Conservation (phyloP, 805 yeast genomes). For the Metschnikowia aberdeeniae region DNA sequence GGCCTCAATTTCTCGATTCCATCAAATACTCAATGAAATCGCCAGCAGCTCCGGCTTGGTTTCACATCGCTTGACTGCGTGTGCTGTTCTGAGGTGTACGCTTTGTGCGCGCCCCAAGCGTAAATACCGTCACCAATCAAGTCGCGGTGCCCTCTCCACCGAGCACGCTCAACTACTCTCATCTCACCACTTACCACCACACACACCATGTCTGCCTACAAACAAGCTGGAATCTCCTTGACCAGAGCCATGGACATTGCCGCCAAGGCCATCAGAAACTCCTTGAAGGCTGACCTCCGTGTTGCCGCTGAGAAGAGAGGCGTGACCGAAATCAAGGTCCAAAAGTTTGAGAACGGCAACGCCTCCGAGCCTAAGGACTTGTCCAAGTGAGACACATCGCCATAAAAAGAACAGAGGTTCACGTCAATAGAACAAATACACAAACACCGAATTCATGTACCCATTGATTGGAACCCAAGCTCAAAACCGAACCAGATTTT, state of each 20-base stretch:
- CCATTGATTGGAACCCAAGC: no score
- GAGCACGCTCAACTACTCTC: slow-evolving; percentile 9
- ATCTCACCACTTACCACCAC: neutral
- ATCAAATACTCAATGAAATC: no score
- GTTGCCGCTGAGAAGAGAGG: slow-evolving; percentile 71
- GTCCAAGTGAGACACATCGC: slow-evolving; percentile 20
- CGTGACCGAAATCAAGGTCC: slow-evolving; percentile 66
- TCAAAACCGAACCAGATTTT: no score
- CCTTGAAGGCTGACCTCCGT: slow-evolving; percentile 83
- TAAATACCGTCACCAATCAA: slow-evolving; percentile 19
- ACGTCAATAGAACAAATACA: no score
- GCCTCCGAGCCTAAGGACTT: slow-evolving; percentile 39
- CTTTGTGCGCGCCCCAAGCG: slow-evolving; percentile 1
- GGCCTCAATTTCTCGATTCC: no score
- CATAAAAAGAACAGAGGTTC: no score
- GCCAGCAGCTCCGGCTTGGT: no score
- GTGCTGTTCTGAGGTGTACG: slow-evolving; percentile 6
- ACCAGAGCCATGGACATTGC: slow-evolving; percentile 89
- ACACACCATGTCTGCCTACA: slow-evolving; percentile 40
- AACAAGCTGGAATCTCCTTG: slow-evolving; percentile 52
- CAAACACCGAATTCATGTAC: no score
- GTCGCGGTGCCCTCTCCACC: slow-evolving; percentile 10
- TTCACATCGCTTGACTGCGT: no score
- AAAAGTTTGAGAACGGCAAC: slow-evolving; percentile 68
- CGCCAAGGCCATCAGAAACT: slow-evolving; percentile 81